A percentile compares a stretch with the other conserved stretches of the same genome.
These are phyloP conservation scores for Ocimum tenuiflorum DNA, from an alignment of 257 asterid species.

Conservation along the genomic window DNA sequence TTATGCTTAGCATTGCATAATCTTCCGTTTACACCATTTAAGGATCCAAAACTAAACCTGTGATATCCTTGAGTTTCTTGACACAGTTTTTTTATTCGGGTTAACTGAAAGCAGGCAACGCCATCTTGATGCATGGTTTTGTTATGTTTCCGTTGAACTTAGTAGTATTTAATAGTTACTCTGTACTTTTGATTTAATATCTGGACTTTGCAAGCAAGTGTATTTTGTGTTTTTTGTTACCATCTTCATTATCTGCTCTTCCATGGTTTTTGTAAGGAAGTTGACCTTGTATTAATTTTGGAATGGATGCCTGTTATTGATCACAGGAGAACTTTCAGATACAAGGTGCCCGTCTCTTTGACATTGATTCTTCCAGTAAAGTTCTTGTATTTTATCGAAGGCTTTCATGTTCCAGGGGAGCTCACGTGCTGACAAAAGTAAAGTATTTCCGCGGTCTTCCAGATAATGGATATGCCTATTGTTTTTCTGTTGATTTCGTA, in stretches of 20 bases:
- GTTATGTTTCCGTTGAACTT: no score
- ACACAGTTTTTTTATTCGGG: no score
- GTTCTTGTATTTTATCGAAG: slow-evolving; percentile 59
- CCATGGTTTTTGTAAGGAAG: not conserved
- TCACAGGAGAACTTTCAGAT: slow-evolving; percentile 55
- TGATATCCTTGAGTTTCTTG: no score
- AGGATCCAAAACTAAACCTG: no score
- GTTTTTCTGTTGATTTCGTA: not conserved
- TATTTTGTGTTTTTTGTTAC: no score
- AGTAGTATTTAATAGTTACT: no score
- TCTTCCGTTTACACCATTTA: no score
- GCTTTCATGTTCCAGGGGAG: slow-evolving; percentile 57
- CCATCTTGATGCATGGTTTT: no score
- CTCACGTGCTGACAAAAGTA: slow-evolving; percentile 78
- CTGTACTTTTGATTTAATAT: no score
- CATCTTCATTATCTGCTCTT: not conserved
- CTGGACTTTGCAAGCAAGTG: no score
- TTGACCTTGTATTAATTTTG: not conserved
- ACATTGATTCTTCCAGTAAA: slow-evolving; percentile 51
- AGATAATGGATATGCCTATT: slow-evolving; percentile 8
- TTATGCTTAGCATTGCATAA: no score
- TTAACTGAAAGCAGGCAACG: no score
- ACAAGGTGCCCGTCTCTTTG: slow-evolving; percentile 82
- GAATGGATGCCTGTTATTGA: slow-evolving; percentile 1
- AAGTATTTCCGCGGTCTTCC: slow-evolving; percentile 19